A percentile compares a stretch with the other conserved stretches of the same genome.
These are phyloP conservation scores for Tylopilus balloui DNA, from an alignment of 768 basidiomycete genomes.

Conservation along the genomic window DNA sequence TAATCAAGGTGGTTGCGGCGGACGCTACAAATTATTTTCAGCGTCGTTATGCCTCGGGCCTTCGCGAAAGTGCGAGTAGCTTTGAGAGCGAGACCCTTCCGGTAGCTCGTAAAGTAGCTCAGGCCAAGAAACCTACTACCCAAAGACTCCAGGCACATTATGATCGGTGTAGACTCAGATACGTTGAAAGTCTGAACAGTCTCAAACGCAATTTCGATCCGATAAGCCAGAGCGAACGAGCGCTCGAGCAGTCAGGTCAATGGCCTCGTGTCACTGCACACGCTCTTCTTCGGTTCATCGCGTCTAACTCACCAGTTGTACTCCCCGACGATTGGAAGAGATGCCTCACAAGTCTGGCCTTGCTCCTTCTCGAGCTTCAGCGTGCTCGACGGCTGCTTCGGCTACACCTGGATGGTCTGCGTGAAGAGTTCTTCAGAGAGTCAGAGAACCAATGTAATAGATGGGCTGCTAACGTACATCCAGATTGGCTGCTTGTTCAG, in stretches of 20 bases:
- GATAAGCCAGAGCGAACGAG: conserved; percentile 12
- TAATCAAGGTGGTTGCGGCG: conserved; percentile 1
- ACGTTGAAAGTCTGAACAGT: neutral
- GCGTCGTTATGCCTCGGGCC: conserved; percentile 4
- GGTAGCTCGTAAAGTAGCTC: neutral
- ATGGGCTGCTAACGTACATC: conserved; percentile 17
- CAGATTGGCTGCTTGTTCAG: conserved; percentile 46
- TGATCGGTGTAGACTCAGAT: conserved; percentile 3
- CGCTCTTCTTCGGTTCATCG: conserved; percentile 30
- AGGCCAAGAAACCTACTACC: neutral
- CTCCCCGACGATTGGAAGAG: conserved; percentile 30
- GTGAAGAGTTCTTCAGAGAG: conserved; percentile 32
- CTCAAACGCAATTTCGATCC: conserved; percentile 14
- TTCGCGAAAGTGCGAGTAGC: conserved; percentile 3
- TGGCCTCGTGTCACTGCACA: conserved; percentile 38
- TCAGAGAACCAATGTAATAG: conserved; percentile 19
- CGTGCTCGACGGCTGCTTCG: conserved; percentile 35
- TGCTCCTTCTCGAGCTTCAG: conserved; percentile 32
- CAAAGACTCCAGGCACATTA: conserved; percentile 12
- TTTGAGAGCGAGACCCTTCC: conserved; percentile 4
- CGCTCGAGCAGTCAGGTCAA: conserved; percentile 21
- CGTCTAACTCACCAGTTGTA: conserved; percentile 17
- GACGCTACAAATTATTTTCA: conserved; percentile 13
- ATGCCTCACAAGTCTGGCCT: conserved; percentile 27
- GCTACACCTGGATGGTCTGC: conserved; percentile 17